phyloP scores from a whole-genome alignment of 2,329 filamentous ascomycete species.

The Pyrenophora graminea region DNA sequence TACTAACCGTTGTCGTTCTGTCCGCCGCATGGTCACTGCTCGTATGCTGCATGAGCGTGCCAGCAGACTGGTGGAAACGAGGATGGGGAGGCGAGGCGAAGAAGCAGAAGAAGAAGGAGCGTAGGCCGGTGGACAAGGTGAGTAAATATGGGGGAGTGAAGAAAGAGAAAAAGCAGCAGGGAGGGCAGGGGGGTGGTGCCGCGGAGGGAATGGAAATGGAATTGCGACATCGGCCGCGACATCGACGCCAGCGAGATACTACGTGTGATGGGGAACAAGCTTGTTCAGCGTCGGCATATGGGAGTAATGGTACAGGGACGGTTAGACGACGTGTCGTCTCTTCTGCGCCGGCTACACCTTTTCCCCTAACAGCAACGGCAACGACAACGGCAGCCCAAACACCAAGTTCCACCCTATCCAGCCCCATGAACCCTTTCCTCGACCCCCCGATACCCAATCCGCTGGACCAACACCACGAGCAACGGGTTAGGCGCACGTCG shows the following conservation, averaged over 20 bases:
- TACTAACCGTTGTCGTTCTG: no score
- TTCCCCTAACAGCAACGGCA: neutral
- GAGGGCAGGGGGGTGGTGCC: no score
- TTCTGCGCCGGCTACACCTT: neutral
- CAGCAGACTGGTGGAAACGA: neutral
- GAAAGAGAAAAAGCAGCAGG: no score
- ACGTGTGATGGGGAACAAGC: no score
- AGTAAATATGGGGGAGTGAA: neutral
- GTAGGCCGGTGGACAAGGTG: slow-evolving; percentile 20
- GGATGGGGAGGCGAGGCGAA: neutral
- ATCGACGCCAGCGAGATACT: no score
- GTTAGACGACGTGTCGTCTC: neutral
- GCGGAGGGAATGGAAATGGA: no score
- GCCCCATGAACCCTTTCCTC: neutral
- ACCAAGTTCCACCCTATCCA: neutral
- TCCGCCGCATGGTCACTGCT: no score
- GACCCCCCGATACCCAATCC: neutral
- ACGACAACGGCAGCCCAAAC: neutral
- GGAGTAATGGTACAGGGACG: no score
- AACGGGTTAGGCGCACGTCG: neutral
- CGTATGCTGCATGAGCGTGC: no score
- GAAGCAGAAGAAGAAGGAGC: neutral
- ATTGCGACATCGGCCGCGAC: no score
- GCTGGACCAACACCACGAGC: no score
- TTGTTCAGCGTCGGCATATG: no score